These are phyloP conservation scores for Litchi chinensis DNA, from an alignment of 345 rosid species.

Conservation along the genomic window DNA sequence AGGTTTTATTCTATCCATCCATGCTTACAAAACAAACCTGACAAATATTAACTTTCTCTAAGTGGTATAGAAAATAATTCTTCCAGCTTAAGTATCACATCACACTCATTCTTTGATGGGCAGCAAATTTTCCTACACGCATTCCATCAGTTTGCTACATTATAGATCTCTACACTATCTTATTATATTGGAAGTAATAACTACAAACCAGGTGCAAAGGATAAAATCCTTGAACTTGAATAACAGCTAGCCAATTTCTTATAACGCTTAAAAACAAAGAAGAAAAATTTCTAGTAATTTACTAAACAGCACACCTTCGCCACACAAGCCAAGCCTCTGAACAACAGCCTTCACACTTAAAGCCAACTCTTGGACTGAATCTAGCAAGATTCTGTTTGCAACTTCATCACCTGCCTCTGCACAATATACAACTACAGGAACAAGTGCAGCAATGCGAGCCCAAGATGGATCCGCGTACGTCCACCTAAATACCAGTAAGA, in stretches of 20 bases:
- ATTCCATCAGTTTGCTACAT: not conserved
- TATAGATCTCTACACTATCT: not conserved
- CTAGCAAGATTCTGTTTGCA: slow-evolving; percentile 55
- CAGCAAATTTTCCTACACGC: not conserved
- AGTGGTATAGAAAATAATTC: not conserved
- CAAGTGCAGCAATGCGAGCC: slow-evolving; percentile 84
- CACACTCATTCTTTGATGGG: not conserved
- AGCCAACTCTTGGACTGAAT: slow-evolving; percentile 66
- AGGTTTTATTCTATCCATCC: not conserved
- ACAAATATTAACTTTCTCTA: not conserved
- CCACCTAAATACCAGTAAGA: slow-evolving; percentile 49
- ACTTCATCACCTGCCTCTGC: slow-evolving; percentile 76
- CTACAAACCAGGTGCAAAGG: not conserved
- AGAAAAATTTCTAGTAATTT: not conserved
- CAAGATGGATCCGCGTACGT: slow-evolving; percentile 80
- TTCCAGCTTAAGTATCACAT: not conserved
- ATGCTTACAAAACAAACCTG: not conserved
- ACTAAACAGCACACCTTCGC: slow-evolving; percentile 46
- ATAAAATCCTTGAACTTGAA: not conserved
- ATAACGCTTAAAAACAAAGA: not conserved
- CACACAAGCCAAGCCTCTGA: slow-evolving; percentile 61
- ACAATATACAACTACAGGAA: slow-evolving; percentile 70
- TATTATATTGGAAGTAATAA: not conserved
- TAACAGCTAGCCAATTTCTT: not conserved
- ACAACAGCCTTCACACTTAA: slow-evolving; percentile 79